phyloP scores from a whole-genome alignment of 2,329 filamentous ascomycete species.

The Colletotrichum destructivum region DNA sequence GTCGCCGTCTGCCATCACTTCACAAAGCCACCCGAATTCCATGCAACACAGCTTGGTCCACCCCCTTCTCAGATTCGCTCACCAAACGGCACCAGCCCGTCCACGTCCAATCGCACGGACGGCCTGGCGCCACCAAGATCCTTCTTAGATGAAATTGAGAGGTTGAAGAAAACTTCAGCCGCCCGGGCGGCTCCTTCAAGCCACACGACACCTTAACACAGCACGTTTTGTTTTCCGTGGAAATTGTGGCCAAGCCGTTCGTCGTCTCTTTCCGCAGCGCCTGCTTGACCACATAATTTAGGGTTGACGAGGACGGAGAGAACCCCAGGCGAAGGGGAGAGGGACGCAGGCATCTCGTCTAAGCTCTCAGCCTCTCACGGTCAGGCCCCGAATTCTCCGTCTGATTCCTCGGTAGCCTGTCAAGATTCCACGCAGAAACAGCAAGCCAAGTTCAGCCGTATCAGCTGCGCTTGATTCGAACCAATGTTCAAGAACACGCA shows the following conservation, averaged over 20 bases:
- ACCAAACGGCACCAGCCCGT: neutral
- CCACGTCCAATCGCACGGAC: neutral
- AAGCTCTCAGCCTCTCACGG: neutral
- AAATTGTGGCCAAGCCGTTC: constrained; percentile 26
- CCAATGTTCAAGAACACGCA: constrained; percentile 21
- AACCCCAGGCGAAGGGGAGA: neutral
- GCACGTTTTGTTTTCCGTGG: constrained; percentile 7
- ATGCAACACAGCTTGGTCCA: no score
- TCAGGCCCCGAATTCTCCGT: neutral
- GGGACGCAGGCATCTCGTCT: neutral
- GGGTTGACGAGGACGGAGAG: neutral
- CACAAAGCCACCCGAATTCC: constrained; percentile 9
- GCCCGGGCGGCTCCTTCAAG: constrained; percentile 11
- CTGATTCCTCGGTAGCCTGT: neutral
- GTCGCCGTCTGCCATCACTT: neutral
- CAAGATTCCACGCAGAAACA: neutral
- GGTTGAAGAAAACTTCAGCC: neutral
- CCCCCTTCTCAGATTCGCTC: neutral
- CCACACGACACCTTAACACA: constrained; percentile 10
- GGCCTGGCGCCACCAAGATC: neutral
- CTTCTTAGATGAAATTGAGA: no score
- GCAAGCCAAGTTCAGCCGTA: constrained; percentile 23
- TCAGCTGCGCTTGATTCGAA: constrained; percentile 8
- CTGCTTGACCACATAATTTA: neutral
- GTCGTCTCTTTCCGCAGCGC: neutral